Evolutionary conservation across 345 rosid species (phyloP).

Genomic region (Eucalyptus sp.): DNA sequence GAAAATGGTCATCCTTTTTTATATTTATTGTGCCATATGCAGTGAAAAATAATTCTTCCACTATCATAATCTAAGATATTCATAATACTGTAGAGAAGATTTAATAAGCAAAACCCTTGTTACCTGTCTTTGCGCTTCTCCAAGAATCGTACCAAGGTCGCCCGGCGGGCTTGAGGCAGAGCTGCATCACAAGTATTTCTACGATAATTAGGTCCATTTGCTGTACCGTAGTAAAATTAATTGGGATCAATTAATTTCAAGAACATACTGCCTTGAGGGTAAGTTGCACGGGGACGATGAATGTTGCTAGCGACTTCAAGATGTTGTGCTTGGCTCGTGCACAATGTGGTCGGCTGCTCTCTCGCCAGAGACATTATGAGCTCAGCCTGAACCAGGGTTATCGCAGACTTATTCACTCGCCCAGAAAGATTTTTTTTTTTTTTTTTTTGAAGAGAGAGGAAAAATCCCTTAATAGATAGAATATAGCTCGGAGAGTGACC

Average conservation of each 20-base stretch:
- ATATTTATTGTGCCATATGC: background rate
- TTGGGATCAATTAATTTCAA: background rate
- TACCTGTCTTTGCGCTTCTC: background rate
- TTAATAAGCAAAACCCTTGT: background rate
- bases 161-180: background rate
- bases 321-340: background rate
- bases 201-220: background rate
- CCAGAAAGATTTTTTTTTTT: background rate
- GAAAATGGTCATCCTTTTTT: background rate
- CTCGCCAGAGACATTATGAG: background rate
- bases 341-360: background rate
- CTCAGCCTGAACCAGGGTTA: background rate
- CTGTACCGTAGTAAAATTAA: background rate
- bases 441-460: background rate
- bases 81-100: background rate
- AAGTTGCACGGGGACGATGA: background rate
- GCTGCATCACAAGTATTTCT: background rate
- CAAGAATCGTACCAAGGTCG: background rate
- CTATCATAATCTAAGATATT: background rate
- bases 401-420: background rate
- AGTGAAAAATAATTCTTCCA: background rate
- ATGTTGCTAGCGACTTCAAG: background rate
- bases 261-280: background rate
- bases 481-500: background rate
- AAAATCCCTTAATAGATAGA: background rate